Conservation (phyloP, 306 rosid genomes). For the Glycine soja region DNA sequence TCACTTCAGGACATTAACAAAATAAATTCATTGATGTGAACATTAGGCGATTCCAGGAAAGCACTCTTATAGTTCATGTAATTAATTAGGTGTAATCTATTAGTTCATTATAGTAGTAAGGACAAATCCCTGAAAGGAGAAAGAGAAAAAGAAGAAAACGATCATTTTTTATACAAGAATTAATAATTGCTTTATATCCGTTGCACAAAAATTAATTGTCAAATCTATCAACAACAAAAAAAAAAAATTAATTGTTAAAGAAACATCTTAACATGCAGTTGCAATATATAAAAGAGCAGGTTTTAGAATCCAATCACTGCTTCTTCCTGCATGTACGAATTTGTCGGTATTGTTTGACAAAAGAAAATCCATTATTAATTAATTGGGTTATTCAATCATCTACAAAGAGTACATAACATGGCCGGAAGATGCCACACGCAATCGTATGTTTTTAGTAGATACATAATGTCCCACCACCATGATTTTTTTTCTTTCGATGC, state of each 20-base stretch:
- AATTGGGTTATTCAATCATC: neutral
- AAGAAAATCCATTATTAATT: neutral
- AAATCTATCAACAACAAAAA: neutral
- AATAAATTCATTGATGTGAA: conserved; percentile 15
- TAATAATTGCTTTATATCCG: neutral
- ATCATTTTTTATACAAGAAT: neutral
- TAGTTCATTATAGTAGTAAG: neutral
- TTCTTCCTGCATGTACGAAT: conserved; percentile 1
- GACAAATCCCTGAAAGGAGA: conserved; percentile 6
- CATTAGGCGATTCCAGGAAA: conserved; percentile 1
- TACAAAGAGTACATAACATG: neutral
- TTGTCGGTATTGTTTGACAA: conserved; percentile 17
- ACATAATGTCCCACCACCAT: conserved; percentile 46
- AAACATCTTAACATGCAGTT: conserved; percentile 23
- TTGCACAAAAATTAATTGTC: conserved; percentile 8
- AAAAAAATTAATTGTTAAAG: conserved; percentile 5
- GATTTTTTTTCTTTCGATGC: conserved; percentile 16
- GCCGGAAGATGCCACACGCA: conserved; percentile 13
- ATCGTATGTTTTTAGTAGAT: conserved; percentile 25
- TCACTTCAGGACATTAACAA: conserved; percentile 11
- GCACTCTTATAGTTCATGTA: conserved; percentile 2
- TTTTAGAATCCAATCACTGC: conserved; percentile 21
- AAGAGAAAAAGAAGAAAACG: neutral
- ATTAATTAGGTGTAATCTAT: conserved; percentile 3
- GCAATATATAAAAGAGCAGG: conserved; percentile 11